Base-by-base conservation (phyloP, 2,329 filamentous ascomycete genomes). In the Trichoderma lentiforme region DNA sequence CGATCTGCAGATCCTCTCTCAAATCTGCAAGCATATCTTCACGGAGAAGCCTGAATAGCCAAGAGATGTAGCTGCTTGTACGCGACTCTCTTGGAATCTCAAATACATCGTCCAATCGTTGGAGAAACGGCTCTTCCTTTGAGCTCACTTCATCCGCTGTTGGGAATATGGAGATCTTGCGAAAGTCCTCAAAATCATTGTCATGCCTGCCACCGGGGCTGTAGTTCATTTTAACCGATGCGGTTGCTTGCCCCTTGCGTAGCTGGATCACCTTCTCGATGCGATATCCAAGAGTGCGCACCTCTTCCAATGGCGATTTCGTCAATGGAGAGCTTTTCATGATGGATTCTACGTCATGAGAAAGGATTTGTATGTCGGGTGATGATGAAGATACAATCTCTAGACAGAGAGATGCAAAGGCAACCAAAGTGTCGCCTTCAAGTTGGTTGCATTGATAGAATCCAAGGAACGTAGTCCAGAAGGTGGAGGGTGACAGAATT, bases 21-120 rank as follows among this genome's bases (percentile, higher is more conserved):
- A 94, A 81, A 73, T 92, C 90, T 0, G 84, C 87, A 0, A 94
- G 80, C 85, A 93, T 90, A 73, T 94, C 92, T 75, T 94, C 91
- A 3, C 92, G 83, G 0, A 93, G 82, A 0, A 94, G 84, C 0
- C 92, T 89, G 74, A 92, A 95, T 66, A 93, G 89, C 76, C 91
- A 92, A 75, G 93, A 92, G 0, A 92, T 79, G 76, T 93, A 89
- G 0, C 81, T 79, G 0, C 80, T 79, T 0, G 85, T 78, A 1
- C 88, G 84, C 0, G 78, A 75, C 1, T 77, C 76, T 8, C 1
- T 81, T 72, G 14, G 76, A 36, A 1, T 81, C 71, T 87, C 79
- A 1, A 82, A 79, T 0, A 91, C 81, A 2, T 87, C 86, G 4
- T 85, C 81, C 0, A 86, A 84, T 0, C 81, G 84, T 7, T 86